Conservation (phyloP, 495 filamentous ascomycete genomes). For the Penicillium simplicissimum region DNA sequence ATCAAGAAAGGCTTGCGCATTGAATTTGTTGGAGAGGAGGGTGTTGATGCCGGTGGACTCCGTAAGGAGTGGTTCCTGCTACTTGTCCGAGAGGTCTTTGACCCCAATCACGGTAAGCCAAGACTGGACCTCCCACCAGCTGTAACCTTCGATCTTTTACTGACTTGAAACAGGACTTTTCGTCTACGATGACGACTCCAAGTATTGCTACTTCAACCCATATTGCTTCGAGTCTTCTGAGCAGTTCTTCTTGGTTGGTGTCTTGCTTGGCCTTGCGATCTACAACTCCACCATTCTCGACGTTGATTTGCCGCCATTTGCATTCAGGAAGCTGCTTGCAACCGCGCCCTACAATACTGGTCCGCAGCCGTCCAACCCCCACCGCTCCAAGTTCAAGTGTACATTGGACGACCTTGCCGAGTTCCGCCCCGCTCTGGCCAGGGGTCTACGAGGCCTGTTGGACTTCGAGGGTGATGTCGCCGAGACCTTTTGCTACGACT, state of each 20-base stretch:
- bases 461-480: constrained; percentile 87
- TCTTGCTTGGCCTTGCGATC: constrained; percentile 85
- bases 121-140: background rate
- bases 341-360: constrained; percentile 59
- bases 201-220: constrained; percentile 94
- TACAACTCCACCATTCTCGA: constrained; percentile 97
- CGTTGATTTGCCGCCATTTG: constrained; percentile 87
- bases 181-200: constrained; percentile 91
- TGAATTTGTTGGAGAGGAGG: constrained; percentile 86
- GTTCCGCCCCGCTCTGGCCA: constrained; percentile 75
- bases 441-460: constrained; percentile 72
- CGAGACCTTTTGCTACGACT: constrained; percentile 78
- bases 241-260: constrained; percentile 90
- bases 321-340: constrained; percentile 83
- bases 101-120: constrained; percentile 82
- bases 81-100: constrained; percentile 88
- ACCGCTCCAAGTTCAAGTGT: constrained; percentile 65
- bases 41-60: constrained; percentile 86
- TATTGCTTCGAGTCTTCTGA: constrained; percentile 89
- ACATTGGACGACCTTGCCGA: constrained; percentile 84
- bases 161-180: constrained; percentile 67
- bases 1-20: constrained; percentile 92
- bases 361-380: constrained; percentile 50
- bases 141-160: constrained; percentile 3
- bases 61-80: constrained; percentile 97